Percentiles rank a stretch among this genome's conserved stretches.
These are phyloP conservation scores for Stemphylium lycopersici DNA, from an alignment of 2,329 filamentous ascomycete genomes.

Conservation along the genomic window DNA sequence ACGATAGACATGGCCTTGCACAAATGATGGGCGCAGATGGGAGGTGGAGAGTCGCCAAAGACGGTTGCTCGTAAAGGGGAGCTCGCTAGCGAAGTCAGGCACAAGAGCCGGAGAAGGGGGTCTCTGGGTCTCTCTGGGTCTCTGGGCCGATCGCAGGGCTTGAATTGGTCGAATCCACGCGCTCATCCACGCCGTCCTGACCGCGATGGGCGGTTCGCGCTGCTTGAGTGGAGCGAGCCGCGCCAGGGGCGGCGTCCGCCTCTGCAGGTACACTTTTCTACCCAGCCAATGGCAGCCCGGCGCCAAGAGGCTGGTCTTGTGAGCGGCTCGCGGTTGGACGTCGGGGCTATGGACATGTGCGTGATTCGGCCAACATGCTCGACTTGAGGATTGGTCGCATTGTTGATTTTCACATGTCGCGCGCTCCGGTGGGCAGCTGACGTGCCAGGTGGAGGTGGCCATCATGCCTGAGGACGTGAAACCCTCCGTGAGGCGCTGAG, in stretches of 20 bases:
- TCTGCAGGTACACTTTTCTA: slow-evolving; percentile 34
- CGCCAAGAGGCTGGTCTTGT: slow-evolving; percentile 2
- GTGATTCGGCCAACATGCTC: slow-evolving; percentile 1
- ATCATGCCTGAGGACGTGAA: slow-evolving; percentile 4
- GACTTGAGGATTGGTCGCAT: neutral
- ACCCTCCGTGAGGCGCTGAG: neutral
- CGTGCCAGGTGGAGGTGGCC: neutral
- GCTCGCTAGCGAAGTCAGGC: slow-evolving; percentile 28
- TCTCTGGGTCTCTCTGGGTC: slow-evolving; percentile 23
- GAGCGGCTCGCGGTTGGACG: neutral
- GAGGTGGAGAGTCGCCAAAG: slow-evolving; percentile 33
- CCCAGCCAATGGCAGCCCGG: slow-evolving; percentile 11
- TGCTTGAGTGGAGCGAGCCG: slow-evolving; percentile 30
- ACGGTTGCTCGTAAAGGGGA: slow-evolving; percentile 39
- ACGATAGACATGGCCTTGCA: slow-evolving; percentile 44
- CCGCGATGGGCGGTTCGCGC: slow-evolving; percentile 31
- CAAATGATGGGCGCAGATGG: slow-evolving; percentile 36
- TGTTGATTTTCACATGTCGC: slow-evolving; percentile 1
- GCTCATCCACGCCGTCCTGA: slow-evolving; percentile 17
- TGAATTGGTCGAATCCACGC: slow-evolving; percentile 40
- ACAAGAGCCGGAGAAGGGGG: slow-evolving; percentile 31
- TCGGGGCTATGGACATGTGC: neutral
- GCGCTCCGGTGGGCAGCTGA: neutral
- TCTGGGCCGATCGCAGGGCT: slow-evolving; percentile 34
- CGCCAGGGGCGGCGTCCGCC: slow-evolving; percentile 20